Conservation (phyloP, 2,329 filamentous ascomycete species). For the Colletotrichum sansevieriae region DNA sequence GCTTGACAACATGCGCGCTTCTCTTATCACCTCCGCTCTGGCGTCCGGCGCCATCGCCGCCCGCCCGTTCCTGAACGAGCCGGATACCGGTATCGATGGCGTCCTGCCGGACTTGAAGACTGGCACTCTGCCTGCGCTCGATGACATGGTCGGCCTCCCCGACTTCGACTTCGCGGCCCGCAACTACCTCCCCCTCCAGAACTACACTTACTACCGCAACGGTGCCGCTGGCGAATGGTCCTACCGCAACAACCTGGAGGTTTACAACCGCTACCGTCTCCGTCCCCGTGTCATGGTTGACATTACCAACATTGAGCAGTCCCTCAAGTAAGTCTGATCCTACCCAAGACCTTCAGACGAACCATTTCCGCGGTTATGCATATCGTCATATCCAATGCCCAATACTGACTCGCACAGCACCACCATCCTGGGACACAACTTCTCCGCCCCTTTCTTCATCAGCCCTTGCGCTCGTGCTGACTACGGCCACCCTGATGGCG, state of each 20-base stretch:
- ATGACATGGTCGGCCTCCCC: slow-evolving; percentile 61
- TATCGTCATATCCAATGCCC: background rate
- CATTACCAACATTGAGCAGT: slow-evolving; percentile 58
- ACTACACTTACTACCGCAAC: slow-evolving; percentile 70
- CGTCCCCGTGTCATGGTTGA: slow-evolving; percentile 64
- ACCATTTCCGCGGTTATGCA: background rate
- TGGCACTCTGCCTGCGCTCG: slow-evolving; percentile 57
- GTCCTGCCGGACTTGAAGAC: slow-evolving; percentile 51
- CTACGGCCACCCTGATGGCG: slow-evolving; percentile 60
- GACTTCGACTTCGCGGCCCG: slow-evolving; percentile 68
- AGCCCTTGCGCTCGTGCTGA: slow-evolving; percentile 61
- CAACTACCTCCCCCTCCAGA: slow-evolving; percentile 58
- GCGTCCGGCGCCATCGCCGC: slow-evolving; percentile 55
- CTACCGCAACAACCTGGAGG: slow-evolving; percentile 69
- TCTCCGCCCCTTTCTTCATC: slow-evolving; percentile 68
- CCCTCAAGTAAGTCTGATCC: slow-evolving; percentile 49
- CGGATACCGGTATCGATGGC: slow-evolving; percentile 60
- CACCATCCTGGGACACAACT: slow-evolving; percentile 65
- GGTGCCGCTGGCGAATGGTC: slow-evolving; percentile 68
- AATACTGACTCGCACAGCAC: slow-evolving; percentile 50
- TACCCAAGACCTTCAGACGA: background rate
- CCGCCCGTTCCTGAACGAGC: slow-evolving; percentile 59
- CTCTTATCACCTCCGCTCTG: slow-evolving; percentile 46
- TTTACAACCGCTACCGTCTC: slow-evolving; percentile 62
- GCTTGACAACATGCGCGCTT: slow-evolving; percentile 46